A percentile compares a stretch with the other conserved stretches of the same genome.
These are phyloP conservation scores for Cytospora schulzeri DNA, from an alignment of 2,329 filamentous ascomycete genomes.

Conservation along the genomic window DNA sequence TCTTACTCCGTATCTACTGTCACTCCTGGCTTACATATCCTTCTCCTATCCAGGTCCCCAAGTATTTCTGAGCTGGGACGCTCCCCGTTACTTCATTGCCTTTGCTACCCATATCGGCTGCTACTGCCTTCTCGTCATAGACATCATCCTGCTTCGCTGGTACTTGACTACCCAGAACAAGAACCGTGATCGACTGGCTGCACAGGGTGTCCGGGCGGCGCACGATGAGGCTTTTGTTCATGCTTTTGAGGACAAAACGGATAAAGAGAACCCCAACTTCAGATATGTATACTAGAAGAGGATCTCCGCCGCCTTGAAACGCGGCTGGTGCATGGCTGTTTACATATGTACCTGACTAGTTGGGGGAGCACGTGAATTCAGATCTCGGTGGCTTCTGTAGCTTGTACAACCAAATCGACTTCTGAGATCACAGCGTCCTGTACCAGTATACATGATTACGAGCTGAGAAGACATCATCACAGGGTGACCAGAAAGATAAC, in stretches of 20 bases:
- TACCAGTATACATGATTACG: too few relatives aligned
- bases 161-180: slow-evolving; percentile 61
- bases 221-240: slow-evolving; percentile 47
- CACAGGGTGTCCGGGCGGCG: slow-evolving; percentile 43
- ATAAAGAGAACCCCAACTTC: slow-evolving; percentile 62
- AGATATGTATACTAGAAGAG: slow-evolving; percentile 53
- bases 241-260: slow-evolving; percentile 66
- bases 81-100: slow-evolving; percentile 68
- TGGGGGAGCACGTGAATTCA: background rate
- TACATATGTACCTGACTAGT: too few relatives aligned
- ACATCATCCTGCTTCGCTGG: slow-evolving; percentile 60
- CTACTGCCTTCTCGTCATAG: slow-evolving; percentile 61
- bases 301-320: background rate
- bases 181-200: slow-evolving; percentile 53
- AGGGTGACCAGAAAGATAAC: slow-evolving; percentile 16
- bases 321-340: background rate
- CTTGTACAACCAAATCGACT: background rate
- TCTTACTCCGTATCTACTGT: too few relatives aligned
- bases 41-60: slow-evolving; percentile 52
- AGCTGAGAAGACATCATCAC: background rate
- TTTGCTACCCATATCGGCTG: slow-evolving; percentile 71
- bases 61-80: slow-evolving; percentile 62
- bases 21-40: background rate
- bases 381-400: background rate
- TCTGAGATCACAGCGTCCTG: background rate